These are phyloP conservation scores for Termitomyces eurrhizus DNA, from an alignment of 768 basidiomycete genomes.

Conservation along the genomic window DNA sequence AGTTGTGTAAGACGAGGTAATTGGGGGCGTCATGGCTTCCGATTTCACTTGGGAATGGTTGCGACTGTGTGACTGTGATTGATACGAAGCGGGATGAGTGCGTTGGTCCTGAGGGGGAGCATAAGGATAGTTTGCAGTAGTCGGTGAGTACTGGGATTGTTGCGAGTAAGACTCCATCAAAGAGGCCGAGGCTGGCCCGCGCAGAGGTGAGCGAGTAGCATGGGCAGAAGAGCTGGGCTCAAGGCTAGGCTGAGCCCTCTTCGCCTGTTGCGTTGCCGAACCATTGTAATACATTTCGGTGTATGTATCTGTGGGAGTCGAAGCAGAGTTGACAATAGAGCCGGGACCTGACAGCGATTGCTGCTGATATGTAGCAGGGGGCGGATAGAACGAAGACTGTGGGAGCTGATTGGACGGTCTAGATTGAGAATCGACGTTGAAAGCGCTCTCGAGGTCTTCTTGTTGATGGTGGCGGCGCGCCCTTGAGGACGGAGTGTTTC, in stretches of 20 bases:
- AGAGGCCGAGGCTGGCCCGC: conserved; percentile 41
- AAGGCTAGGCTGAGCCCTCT: conserved; percentile 52
- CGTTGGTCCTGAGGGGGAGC: conserved; percentile 39
- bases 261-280: conserved; percentile 44
- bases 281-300: conserved; percentile 64
- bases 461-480: conserved; percentile 63
- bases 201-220: conserved; percentile 60
- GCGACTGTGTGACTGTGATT: conserved; percentile 57
- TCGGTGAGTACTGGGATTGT: conserved; percentile 64
- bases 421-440: conserved; percentile 33
- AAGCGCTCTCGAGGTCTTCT: conserved; percentile 61
- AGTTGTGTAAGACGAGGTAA: conserved; percentile 53
- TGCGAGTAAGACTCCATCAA: conserved; percentile 71
- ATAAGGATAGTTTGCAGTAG: conserved; percentile 49
- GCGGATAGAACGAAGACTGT: conserved; percentile 52
- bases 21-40: conserved; percentile 47
- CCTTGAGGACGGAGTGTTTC: conserved; percentile 38
- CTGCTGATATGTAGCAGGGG: conserved; percentile 57
- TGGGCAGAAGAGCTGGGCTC: conserved; percentile 47
- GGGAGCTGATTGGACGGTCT: conserved; percentile 39
- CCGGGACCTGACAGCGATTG: conserved; percentile 35
- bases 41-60: conserved; percentile 53
- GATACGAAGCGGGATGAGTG: conserved; percentile 39
- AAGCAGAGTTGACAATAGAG: conserved; percentile 28
- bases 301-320: conserved; percentile 43